These are phyloP conservation scores for Arthrobotrys pseudoclavata DNA, from an alignment of 2,329 filamentous ascomycete genomes.

Conservation along the genomic window DNA sequence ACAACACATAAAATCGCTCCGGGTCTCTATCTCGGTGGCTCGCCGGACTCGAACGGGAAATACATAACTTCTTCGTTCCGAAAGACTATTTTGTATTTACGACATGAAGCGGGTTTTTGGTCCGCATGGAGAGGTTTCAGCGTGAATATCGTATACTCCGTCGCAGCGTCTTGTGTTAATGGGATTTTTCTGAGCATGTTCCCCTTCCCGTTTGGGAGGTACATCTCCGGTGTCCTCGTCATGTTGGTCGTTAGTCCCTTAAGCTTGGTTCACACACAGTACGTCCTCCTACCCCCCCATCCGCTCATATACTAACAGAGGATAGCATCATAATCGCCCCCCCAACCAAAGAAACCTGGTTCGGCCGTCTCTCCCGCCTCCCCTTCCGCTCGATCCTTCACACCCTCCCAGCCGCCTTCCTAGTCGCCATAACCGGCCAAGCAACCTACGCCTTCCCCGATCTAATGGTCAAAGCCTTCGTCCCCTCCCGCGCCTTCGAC, in stretches of 20 bases:
- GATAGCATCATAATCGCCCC: slow-evolving; percentile 78
- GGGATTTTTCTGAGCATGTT: slow-evolving; percentile 68
- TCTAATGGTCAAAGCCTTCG: slow-evolving; percentile 57
- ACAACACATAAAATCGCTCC: slow-evolving; percentile 68
- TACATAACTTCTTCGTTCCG: slow-evolving; percentile 75
- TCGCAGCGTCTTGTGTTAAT: slow-evolving; percentile 68
- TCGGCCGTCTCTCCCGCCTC: slow-evolving; percentile 77
- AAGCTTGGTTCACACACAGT: slow-evolving; percentile 83
- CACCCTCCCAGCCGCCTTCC: slow-evolving; percentile 75
- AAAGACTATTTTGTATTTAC: slow-evolving; percentile 74
- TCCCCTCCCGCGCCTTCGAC: slow-evolving; percentile 65
- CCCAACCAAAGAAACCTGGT: slow-evolving; percentile 75
- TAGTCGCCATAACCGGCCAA: slow-evolving; percentile 71
- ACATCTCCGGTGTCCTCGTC: slow-evolving; percentile 72
- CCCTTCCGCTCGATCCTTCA: slow-evolving; percentile 77
- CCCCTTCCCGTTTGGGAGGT: slow-evolving; percentile 68
- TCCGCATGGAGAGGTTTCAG: slow-evolving; percentile 78
- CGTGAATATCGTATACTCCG: slow-evolving; percentile 69
- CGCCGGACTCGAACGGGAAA: slow-evolving; percentile 66
- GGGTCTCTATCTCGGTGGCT: slow-evolving; percentile 68
- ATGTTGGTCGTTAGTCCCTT: slow-evolving; percentile 76
- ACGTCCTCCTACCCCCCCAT: slow-evolving; percentile 51
- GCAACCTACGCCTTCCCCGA: slow-evolving; percentile 65
- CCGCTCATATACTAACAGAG: neutral
- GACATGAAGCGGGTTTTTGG: slow-evolving; percentile 74